Evolutionary conservation across 306 rosid genomes (phyloP).

Genomic region (Vachellia collinsii): DNA sequence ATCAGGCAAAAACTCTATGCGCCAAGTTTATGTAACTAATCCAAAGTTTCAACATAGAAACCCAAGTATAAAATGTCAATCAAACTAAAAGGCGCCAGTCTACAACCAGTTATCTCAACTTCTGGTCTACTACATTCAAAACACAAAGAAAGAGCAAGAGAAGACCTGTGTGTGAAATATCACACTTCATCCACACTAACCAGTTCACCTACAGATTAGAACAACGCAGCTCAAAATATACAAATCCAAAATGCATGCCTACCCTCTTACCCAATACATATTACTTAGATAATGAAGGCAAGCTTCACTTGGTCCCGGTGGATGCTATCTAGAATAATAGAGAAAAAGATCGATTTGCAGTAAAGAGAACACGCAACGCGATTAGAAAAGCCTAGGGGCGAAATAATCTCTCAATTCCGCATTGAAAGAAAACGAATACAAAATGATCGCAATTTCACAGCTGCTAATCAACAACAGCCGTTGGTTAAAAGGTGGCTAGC

Average conservation of each 20-base stretch:
- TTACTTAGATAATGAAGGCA: neutral
- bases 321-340: conserved; percentile 26
- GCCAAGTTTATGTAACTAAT: neutral
- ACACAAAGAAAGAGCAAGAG: conserved; percentile 7
- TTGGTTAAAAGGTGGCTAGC: conserved; percentile 30
- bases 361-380: conserved; percentile 13
- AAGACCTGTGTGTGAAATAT: neutral
- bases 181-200: conserved; percentile 16
- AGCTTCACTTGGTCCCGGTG: conserved; percentile 22
- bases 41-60: neutral
- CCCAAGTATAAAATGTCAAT: neutral
- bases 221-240: conserved; percentile 1
- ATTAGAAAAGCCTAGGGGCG: neutral
- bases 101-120: neutral
- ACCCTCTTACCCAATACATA: conserved; percentile 21
- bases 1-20: neutral
- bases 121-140: neutral
- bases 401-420: conserved; percentile 1
- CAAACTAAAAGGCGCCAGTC: conserved; percentile 6
- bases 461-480: conserved; percentile 38
- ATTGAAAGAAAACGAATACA: conserved; percentile 16
- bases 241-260: neutral
- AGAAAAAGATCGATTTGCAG: conserved; percentile 4
- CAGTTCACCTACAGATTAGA: neutral
- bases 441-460: conserved; percentile 1